Percentiles rank a stretch among this genome's conserved stretches.
phyloP scores from a whole-genome alignment of 805 yeast species.

The Candida argentea region DNA sequence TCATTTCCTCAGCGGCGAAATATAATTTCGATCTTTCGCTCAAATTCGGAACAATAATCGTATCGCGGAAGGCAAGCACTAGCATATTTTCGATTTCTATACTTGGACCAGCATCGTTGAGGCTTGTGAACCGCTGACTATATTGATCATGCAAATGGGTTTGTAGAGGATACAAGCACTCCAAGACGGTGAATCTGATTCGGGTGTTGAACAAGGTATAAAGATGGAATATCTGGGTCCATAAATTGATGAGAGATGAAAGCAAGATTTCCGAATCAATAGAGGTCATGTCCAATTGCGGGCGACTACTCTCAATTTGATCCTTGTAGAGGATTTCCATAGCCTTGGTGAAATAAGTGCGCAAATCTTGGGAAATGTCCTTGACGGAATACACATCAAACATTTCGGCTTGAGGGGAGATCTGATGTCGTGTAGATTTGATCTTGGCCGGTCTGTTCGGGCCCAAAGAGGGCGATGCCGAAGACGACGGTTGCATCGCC shows the following conservation, averaged over 20 bases:
- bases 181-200: conserved; percentile 14
- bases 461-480: conserved; percentile 1
- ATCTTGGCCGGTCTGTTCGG: too few relatives aligned
- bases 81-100: conserved; percentile 19
- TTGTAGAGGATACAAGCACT: conserved; percentile 18
- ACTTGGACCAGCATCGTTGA: conserved; percentile 2
- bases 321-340: conserved; percentile 15
- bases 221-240: conserved; percentile 12
- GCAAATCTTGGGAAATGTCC: conserved; percentile 20
- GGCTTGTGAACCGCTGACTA: conserved; percentile 2
- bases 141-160: conserved; percentile 9
- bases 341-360: conserved; percentile 14
- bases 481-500: neutral
- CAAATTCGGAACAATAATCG: conserved; percentile 16
- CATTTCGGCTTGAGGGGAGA: conserved; percentile 6
- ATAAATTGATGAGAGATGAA: conserved; percentile 6
- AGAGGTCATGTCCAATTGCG: neutral
- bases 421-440: conserved; percentile 4
- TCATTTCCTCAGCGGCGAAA: neutral
- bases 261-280: neutral
- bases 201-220: conserved; percentile 22
- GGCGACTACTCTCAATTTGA: conserved; percentile 4
- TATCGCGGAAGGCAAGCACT: conserved; percentile 18
- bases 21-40: conserved; percentile 4
- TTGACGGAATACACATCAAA: conserved; percentile 16